These are phyloP conservation scores for Saccharomyces pastorianus DNA, from an alignment of 1,139 yeast genomes.

Conservation along the genomic window DNA sequence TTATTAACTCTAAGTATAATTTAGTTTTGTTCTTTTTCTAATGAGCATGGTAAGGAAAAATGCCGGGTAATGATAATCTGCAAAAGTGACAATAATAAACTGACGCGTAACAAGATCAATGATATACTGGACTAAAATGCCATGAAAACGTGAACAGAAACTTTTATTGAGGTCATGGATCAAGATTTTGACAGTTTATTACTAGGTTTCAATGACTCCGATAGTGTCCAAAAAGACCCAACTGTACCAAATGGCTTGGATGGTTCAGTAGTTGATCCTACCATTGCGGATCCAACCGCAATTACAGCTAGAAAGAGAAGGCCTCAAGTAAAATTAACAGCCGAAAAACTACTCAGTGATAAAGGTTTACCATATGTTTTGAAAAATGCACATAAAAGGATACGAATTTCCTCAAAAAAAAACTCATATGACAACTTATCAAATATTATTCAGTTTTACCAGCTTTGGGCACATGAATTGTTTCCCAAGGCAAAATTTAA, in stretches of 20 bases:
- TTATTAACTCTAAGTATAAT: neutral
- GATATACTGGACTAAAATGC: neutral
- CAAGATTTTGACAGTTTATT: neutral
- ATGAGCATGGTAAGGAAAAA: neutral
- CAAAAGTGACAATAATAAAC: neutral
- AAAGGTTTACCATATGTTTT: constrained; percentile 44
- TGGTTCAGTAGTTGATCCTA: constrained; percentile 10
- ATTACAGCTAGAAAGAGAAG: constrained; percentile 18
- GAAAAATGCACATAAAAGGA: constrained; percentile 35
- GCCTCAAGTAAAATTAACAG: constrained; percentile 37
- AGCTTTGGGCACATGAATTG: constrained; percentile 76
- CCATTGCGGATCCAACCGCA: constrained; percentile 19
- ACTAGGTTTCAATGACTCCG: constrained; percentile 1
- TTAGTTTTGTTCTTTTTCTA: neutral
- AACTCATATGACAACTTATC: constrained; percentile 37
- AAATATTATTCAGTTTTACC: constrained; percentile 56
- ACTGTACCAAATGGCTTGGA: constrained; percentile 6
- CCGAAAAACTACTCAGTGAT: constrained; percentile 41
- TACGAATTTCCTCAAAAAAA: constrained; percentile 39
- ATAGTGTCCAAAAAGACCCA: neutral
- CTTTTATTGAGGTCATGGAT: neutral
- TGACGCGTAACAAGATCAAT: neutral
- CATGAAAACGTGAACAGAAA: neutral
- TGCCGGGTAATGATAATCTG: neutral
- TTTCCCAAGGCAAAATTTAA: constrained; percentile 71